These are phyloP conservation scores for Sherardia arvensis DNA, from an alignment of 257 asterid genomes.

Conservation along the genomic window DNA sequence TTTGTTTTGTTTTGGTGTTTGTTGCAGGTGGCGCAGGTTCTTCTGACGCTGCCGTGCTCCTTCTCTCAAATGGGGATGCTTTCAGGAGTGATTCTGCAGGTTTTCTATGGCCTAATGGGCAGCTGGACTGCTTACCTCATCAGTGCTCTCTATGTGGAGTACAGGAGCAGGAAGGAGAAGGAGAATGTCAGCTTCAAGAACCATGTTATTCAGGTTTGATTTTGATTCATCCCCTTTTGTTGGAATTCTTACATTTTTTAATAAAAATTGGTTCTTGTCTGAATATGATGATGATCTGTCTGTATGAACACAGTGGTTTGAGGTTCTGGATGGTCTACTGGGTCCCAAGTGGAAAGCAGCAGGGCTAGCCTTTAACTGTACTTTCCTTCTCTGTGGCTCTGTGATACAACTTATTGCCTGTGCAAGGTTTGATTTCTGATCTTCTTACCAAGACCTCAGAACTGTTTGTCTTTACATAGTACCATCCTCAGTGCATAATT, in stretches of 20 bases:
- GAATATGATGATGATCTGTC: not conserved
- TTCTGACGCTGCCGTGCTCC: conserved; percentile 74
- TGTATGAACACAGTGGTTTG: conserved; percentile 56
- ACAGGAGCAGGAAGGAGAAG: conserved; percentile 71
- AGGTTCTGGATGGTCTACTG: conserved; percentile 76
- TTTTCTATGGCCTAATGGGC: conserved; percentile 68
- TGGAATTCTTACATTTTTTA: not conserved
- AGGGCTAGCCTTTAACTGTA: conserved; percentile 80
- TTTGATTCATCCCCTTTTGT: not conserved
- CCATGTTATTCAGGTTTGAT: conserved; percentile 68
- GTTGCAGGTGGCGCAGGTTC: conserved; percentile 80
- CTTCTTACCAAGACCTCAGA: not conserved
- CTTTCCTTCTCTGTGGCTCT: conserved; percentile 76
- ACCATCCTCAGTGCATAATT: not conserved
- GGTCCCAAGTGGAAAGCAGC: conserved; percentile 84
- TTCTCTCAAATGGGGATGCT: conserved; percentile 81
- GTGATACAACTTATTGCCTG: conserved; percentile 86
- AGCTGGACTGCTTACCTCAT: conserved; percentile 92
- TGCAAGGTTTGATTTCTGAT: conserved; percentile 42
- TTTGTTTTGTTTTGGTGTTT: not conserved
- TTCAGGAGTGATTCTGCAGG: conserved; percentile 57
- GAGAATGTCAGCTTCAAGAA: conserved; percentile 79
- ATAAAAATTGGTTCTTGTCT: not conserved
- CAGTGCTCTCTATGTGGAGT: conserved; percentile 73
- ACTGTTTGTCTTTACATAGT: not conserved